phyloP scores from a whole-genome alignment of 306 rosid genomes.

The Cicer chorassanicum region DNA sequence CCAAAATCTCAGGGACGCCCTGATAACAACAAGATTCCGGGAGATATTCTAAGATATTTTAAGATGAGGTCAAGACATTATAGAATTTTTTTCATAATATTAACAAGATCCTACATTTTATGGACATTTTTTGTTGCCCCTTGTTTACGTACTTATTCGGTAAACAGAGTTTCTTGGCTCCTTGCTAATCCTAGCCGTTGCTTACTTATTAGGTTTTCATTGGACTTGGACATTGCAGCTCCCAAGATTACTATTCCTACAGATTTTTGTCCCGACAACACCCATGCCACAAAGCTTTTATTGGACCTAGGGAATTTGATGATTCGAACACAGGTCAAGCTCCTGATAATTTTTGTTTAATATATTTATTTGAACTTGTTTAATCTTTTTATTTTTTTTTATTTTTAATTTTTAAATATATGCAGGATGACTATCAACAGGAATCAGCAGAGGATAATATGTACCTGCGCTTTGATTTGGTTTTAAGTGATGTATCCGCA shows the following conservation, averaged over 20 bases:
- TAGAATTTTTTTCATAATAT: not conserved
- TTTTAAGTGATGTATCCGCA: constrained; percentile 90
- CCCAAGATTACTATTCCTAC: constrained; percentile 97
- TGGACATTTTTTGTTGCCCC: not conserved
- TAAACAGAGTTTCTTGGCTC: constrained; percentile 34
- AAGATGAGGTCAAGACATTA: constrained; percentile 4
- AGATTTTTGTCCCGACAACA: constrained; percentile 76
- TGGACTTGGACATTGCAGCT: constrained; percentile 97
- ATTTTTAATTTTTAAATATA: not conserved
- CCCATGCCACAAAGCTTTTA: constrained; percentile 80
- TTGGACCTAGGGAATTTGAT: constrained; percentile 91
- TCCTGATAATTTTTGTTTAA: constrained; percentile 4
- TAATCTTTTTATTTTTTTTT: not conserved
- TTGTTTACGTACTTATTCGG: constrained; percentile 18
- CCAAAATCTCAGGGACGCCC: too few species aligned
- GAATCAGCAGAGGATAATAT: constrained; percentile 68
- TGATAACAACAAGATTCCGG: not conserved
- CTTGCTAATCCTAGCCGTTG: constrained; percentile 39
- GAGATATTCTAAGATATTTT: not conserved
- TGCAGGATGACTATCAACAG: constrained; percentile 69
- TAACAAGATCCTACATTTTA: not conserved
- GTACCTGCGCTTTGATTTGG: constrained; percentile 89
- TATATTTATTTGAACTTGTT: constrained; percentile 30
- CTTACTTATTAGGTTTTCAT: constrained; percentile 71
- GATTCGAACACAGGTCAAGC: constrained; percentile 75